Percentiles rank a stretch among this genome's conserved stretches.
Conservation (phyloP, 768 basidiomycete species). For the Guyanaporus albipodus region DNA sequence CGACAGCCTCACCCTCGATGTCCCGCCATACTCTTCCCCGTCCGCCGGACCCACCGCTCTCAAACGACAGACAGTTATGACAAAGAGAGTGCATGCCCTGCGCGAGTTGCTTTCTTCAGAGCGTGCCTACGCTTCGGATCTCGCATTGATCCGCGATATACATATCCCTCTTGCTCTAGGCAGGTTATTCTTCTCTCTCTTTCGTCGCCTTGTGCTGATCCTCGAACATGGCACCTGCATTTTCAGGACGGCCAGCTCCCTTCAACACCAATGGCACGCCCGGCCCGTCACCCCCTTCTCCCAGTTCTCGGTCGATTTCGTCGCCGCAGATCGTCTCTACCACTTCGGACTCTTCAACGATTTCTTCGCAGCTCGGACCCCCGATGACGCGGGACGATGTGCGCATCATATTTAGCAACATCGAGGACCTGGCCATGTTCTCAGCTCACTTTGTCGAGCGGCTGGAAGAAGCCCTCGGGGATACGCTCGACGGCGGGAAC, state of each 20-base stretch:
- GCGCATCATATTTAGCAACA: slow-evolving; percentile 67
- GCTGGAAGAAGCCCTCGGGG: slow-evolving; percentile 51
- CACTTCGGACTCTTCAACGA: slow-evolving; percentile 40
- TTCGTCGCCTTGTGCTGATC: too few species aligned
- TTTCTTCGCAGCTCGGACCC: slow-evolving; percentile 31
- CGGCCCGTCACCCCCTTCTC: not conserved
- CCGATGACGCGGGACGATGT: slow-evolving; percentile 67
- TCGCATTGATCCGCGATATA: slow-evolving; percentile 64
- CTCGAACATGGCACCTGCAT: too few species aligned
- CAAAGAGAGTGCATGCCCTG: slow-evolving; percentile 59
- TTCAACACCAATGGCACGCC: too few species aligned
- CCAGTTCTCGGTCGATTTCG: slow-evolving; percentile 30
- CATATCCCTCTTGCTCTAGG: slow-evolving; percentile 72
- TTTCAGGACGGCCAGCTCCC: too few species aligned
- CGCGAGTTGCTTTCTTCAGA: slow-evolving; percentile 71
- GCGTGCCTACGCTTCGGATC: slow-evolving; percentile 68
- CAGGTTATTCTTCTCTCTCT: slow-evolving; percentile 35
- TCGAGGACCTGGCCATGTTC: slow-evolving; percentile 63
- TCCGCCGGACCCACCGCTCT: slow-evolving; percentile 20
- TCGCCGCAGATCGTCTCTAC: slow-evolving; percentile 30
- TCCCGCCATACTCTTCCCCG: slow-evolving; percentile 2
- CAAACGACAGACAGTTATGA: slow-evolving; percentile 37
- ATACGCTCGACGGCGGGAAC: slow-evolving; percentile 46
- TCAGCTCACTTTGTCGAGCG: slow-evolving; percentile 56
- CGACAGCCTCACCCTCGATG: slow-evolving; percentile 23